Evolutionary conservation across 2,329 filamentous ascomycete genomes (phyloP), one percentile per base, ranked within the genome.

Genomic region (Verticillium nonalfalfae): DNA sequence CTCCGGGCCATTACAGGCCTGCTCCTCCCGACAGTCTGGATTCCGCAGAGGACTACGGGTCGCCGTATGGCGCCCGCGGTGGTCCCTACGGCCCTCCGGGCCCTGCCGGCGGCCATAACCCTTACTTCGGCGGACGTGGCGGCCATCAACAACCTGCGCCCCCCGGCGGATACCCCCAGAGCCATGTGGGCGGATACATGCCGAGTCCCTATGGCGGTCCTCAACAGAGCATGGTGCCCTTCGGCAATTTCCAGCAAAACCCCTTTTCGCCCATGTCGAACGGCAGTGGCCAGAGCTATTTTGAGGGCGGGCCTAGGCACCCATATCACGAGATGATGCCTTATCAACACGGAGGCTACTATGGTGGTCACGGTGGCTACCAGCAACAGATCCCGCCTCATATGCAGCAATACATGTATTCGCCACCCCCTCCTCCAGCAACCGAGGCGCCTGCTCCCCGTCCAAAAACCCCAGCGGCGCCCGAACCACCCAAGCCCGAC

Each of bases 1-100:
- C 57, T 26, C 38, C 10, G 26, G 45, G 14, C 31, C 78, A 70
- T 65, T 77, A 69, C 69, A 76, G 74, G 66, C 81, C 83, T 66
- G 78, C 78, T 65, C 79, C 81, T 66, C 78, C 85, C 60, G 84
- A 85, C 78, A 90, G 82, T 72, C 80, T 84, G 78, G 88, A 90
- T 72, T 83, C 83, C 39, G 80, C 79, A 21, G 86, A 90, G 31
- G 86, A 90, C n/a, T 88, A 82, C 70, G 74, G 77, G 64, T 73
- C 69, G 35, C 57, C 61, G 15, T 52, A 26, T 18, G 45, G 45
- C 45, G 13, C 45, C n/a, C 40, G 45, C 6, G 31, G 45, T 45
- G 58, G 45, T 9, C 31, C 7, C 67, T 78, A 74, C 78, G 81
- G 77, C 74, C 74, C 58, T 34, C 64, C 45, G 13, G 57, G 77